phyloP scores from a whole-genome alignment of 2,329 filamentous ascomycete species.

The Fusarium sp. region DNA sequence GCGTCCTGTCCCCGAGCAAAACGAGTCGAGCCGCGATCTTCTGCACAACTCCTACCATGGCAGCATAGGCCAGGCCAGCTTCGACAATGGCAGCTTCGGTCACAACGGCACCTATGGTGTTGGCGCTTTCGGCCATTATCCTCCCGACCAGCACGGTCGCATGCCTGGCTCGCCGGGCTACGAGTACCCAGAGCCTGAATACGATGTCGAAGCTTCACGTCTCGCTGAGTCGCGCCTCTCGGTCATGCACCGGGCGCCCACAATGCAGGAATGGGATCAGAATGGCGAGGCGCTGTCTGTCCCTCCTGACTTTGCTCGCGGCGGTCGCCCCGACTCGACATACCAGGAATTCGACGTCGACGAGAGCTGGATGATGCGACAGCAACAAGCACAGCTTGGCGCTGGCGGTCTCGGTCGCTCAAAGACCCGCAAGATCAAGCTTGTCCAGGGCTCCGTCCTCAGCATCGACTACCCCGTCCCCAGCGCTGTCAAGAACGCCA shows the following conservation, averaged over 20 bases:
- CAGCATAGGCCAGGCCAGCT: conserved; percentile 8
- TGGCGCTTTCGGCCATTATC: conserved; percentile 32
- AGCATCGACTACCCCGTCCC: conserved; percentile 44
- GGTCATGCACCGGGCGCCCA: conserved; percentile 26
- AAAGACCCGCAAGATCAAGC: conserved; percentile 42
- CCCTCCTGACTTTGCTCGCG: conserved; percentile 27
- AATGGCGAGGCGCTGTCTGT: conserved; percentile 27
- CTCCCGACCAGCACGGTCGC: conserved; percentile 15
- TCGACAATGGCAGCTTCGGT: conserved; percentile 9
- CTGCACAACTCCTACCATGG: conserved; percentile 30
- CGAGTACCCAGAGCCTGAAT: conserved; percentile 30
- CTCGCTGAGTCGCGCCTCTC: conserved; percentile 32
- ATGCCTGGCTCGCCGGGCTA: conserved; percentile 20
- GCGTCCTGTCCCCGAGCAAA: conserved; percentile 29
- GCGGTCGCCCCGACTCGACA: conserved; percentile 38
- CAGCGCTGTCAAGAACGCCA: conserved; percentile 43
- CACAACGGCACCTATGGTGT: conserved; percentile 24
- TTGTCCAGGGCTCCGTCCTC: conserved; percentile 42
- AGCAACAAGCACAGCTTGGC: conserved; percentile 26
- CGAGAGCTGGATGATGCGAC: conserved; percentile 43
- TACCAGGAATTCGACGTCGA: conserved; percentile 37
- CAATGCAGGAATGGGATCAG: conserved; percentile 31
- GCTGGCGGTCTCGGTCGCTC: conserved; percentile 37
- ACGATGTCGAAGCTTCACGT: conserved; percentile 34
- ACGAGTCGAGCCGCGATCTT: conserved; percentile 34